Evolutionary conservation across 495 filamentous ascomycete genomes (phyloP), one percentile per base, ranked within the genome.

Genomic region (Xylaria venustula): DNA sequence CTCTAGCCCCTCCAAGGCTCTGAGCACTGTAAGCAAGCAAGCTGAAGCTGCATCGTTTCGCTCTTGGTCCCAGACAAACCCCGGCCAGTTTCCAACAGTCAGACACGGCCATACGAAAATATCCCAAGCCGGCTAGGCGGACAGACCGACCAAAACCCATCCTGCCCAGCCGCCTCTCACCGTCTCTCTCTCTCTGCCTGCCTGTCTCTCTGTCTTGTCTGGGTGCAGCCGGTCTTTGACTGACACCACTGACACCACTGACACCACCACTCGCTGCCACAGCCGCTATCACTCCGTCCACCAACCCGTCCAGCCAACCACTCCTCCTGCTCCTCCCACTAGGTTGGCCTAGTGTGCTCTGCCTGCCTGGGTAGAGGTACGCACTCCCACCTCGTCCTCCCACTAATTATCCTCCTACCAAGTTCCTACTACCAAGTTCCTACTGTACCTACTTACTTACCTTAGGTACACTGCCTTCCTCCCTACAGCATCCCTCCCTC

Each of bases 11-110:
- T 26, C 32, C 17, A 30, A 58, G 28, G 23, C 56, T 51, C 44
- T 17, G 15, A 40, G 6, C 14, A 7, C 6, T 7, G 37, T 15
- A 40, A 40, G 37, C 37, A 40, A 11, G 7, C 37, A 40, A 40
- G 37, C 37, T 40, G 37, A 28, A 40, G 32, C 44, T 30, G 56
- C 45, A 37, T 11, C n/a, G 15, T 49, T 23, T 47, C n/a, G n/a
- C n/a, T 25, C 2, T 49, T 51, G 56, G 37, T 9, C 15, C 37
- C 37, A 40, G 14, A 40, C 44, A 51, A 51, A 41, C 56, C 48
- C 48, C 22, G 44, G 48, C 56, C 25, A 42, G 48, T 51, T 59
- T 59, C n/a, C 45, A 40, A 51, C 56, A 59, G 56, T 49, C 56
- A 55, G 53, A 55, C 53, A 28, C n/a, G 53, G 40, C 53, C 53